phyloP scores from a whole-genome alignment of 108 stramenopile genomes.

The Craspedostauros australis region DNA sequence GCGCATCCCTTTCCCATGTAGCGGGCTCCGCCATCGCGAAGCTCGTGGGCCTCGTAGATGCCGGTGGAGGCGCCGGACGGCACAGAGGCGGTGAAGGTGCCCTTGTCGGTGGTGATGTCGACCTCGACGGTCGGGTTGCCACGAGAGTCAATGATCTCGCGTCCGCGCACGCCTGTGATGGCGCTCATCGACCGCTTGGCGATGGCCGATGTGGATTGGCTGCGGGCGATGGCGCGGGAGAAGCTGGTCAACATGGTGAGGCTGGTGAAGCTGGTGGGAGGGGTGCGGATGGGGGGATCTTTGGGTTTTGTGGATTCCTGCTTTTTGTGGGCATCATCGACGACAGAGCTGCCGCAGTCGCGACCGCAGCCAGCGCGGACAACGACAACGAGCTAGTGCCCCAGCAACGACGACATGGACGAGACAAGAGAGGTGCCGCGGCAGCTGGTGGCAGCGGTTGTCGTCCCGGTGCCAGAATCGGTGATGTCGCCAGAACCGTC shows the following conservation, averaged over 20 bases:
- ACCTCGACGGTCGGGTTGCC: conserved; percentile 99
- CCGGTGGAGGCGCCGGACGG: conserved; percentile 99
- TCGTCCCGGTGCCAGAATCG: too few relatives aligned
- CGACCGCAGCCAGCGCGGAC: too few relatives aligned
- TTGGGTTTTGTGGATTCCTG: too few relatives aligned
- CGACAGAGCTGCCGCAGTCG: too few relatives aligned
- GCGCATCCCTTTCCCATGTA: conserved; percentile 98
- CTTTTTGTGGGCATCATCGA: too few relatives aligned
- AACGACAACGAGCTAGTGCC: too few relatives aligned
- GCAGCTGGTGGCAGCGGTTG: too few relatives aligned
- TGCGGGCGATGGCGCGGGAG: conserved; percentile 24
- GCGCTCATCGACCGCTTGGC: conserved; percentile 37
- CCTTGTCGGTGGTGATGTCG: conserved; percentile 78
- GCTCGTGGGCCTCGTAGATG: conserved; percentile 93
- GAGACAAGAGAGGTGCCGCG: too few relatives aligned
- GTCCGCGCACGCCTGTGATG: conserved; percentile 88
- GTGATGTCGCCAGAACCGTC: too few relatives aligned
- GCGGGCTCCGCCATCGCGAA: conserved; percentile 95
- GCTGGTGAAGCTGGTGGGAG: background rate
- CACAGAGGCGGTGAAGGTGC: conserved; percentile 85
- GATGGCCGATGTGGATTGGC: conserved; percentile 9
- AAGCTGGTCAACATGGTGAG: conserved; percentile 29
- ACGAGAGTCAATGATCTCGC: conserved; percentile 98
- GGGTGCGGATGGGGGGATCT: too few relatives aligned
- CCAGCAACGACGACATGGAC: too few relatives aligned